phyloP scores from a whole-genome alignment of 768 basidiomycete genomes.

The Nidularia pulvinata region DNA sequence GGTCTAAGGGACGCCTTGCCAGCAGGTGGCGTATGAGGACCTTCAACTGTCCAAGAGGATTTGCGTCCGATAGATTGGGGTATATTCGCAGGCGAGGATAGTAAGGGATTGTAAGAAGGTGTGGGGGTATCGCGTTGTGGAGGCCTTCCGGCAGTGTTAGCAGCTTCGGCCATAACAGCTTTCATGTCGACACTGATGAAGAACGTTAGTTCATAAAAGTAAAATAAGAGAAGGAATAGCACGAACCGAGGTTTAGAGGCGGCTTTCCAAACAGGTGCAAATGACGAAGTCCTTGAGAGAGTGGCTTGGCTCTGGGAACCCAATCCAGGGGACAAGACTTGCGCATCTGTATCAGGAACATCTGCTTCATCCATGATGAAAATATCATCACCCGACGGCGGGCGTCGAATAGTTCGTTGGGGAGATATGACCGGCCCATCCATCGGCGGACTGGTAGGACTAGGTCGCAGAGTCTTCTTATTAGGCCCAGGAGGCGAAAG shows the following conservation, averaged over 20 bases:
- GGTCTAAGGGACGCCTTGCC: not conserved
- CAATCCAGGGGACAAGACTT: not conserved
- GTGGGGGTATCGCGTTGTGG: not conserved
- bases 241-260: slow-evolving; percentile 41
- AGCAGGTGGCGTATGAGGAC: not conserved
- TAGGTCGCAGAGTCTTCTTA: slow-evolving; percentile 8
- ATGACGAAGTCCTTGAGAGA: too few species aligned
- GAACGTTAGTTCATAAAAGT: slow-evolving; percentile 4
- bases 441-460: slow-evolving; percentile 15
- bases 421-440: slow-evolving; percentile 12
- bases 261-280: slow-evolving; percentile 45
- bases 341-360: slow-evolving; percentile 7
- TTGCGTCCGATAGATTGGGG: not conserved
- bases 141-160: slow-evolving; percentile 8
- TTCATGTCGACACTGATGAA: slow-evolving; percentile 75
- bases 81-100: not conserved
- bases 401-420: slow-evolving; percentile 18
- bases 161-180: slow-evolving; percentile 82
- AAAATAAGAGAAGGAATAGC: slow-evolving; percentile 9
- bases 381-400: slow-evolving; percentile 60
- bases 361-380: slow-evolving; percentile 79
- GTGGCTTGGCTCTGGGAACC: not conserved
- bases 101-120: not conserved
- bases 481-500: slow-evolving; percentile 13
- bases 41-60: not conserved